Evolutionary conservation across 371 early-diverging fungal species (phyloP).

Genomic region (Blastocladiella emersonii): DNA sequence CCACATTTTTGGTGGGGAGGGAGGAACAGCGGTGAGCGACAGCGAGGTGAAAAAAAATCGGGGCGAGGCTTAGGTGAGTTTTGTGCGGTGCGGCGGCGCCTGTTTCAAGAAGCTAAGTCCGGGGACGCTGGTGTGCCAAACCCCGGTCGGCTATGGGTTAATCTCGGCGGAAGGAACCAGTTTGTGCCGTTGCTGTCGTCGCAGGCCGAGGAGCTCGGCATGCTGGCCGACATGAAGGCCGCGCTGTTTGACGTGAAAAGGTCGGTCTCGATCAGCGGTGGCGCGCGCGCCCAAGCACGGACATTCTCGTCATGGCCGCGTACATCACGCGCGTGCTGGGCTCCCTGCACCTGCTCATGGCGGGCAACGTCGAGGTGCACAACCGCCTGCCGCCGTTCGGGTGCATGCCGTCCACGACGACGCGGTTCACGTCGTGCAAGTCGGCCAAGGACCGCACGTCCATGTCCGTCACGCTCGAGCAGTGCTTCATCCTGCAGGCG

Average conservation of each 20-base stretch:
- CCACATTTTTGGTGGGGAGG: too few species aligned
- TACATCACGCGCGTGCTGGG: slow-evolving; percentile 2
- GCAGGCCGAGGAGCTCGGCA: slow-evolving; percentile 2
- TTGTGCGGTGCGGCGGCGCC: too few species aligned
- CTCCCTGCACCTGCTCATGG: neutral
- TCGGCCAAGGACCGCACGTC: slow-evolving; percentile 3
- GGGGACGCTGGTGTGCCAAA: too few species aligned
- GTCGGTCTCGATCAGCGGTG: neutral
- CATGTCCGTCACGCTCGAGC: slow-evolving; percentile 3
- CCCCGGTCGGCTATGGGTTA: too few species aligned
- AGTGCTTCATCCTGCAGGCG: neutral
- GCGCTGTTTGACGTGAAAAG: neutral
- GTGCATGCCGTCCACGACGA: neutral
- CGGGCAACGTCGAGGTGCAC: neutral
- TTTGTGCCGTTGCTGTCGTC: neutral
- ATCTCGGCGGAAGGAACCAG: too few species aligned
- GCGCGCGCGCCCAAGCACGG: neutral
- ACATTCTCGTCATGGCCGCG: slow-evolving; percentile 5
- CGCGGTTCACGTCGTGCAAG: slow-evolving; percentile 2
- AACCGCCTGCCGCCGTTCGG: slow-evolving; percentile 1
- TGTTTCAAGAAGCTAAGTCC: too few species aligned
- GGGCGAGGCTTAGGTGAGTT: too few species aligned
- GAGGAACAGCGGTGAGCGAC: too few species aligned
- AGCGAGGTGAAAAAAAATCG: too few species aligned
- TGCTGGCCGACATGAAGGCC: neutral